Base-by-base conservation (phyloP, 2,329 filamentous ascomycete genomes). In the Aspergillus aculeatus region DNA sequence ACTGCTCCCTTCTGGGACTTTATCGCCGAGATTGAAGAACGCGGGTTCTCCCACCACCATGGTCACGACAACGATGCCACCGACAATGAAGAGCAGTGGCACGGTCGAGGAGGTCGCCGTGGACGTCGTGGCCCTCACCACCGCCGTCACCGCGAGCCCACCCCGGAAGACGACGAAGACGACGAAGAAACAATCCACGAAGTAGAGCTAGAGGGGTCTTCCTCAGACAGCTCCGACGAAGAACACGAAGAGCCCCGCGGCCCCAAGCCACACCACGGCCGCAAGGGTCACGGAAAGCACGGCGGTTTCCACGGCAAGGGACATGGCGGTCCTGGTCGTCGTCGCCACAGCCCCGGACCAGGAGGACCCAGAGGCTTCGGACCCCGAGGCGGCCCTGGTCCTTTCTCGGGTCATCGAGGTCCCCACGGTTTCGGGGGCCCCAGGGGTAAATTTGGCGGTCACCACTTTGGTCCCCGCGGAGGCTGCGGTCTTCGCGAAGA, bases 41-140 rank as follows among this genome's bases (percentile, higher is more conserved):
- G 41, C 7, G 48, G 55, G 29, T 41, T 44, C n/a, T 9, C 47
- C 31, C 55, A 57, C 48, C 14, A 55, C 26, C 53, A 32, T n/a
- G 32, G 38, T 14, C 53, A 55, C 41, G 44, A 21, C 12, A 14
- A 31, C 9, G 32, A 51, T 14, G 44, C 31, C 19, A 52, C 50
- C 32, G 32, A 52, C 29, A 21, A 50, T 9, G 29, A 44, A 44
- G 38, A 56, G 23, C 54, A 23, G 5, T 56, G 29, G 21, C 23
- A 47, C 16, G 38, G 38, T n/a, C 31, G 48, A 9, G 32, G 49
- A 23, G 47, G 32, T 23, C 53, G 47, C 31, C 53, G 21, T 6
- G 53, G 53, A 29, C 44, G 53, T 9, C 53, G 44, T 35, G 53
- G 53, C 24, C 29, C 26, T 48, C 53, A 55, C 41, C 53, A 26